Evolutionary conservation across 2,329 filamentous ascomycete species (phyloP).

Genomic region (Pseudomassariella vexata): DNA sequence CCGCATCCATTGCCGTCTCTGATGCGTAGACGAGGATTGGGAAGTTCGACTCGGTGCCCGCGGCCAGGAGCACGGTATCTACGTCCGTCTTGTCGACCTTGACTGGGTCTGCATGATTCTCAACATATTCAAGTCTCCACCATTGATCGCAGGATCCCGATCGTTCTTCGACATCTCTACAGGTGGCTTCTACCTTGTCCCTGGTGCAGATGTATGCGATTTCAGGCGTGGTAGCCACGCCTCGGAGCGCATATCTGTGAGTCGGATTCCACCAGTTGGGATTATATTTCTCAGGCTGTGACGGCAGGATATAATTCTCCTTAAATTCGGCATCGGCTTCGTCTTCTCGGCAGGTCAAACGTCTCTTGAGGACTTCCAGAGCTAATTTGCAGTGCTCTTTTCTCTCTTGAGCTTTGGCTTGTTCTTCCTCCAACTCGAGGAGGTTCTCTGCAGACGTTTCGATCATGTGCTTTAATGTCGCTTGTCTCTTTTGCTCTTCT

Average conservation of each 20-base stretch:
- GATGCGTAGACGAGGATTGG: constrained; percentile 49
- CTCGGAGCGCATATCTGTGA: constrained; percentile 43
- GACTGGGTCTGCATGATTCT: constrained; percentile 33
- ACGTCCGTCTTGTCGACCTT: constrained; percentile 44
- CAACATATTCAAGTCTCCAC: constrained; percentile 46
- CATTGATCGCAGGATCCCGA: constrained; percentile 39
- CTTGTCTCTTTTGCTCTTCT: constrained; percentile 22
- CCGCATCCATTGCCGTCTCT: constrained; percentile 36
- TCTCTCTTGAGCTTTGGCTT: constrained; percentile 30
- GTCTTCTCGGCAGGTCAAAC: constrained; percentile 23
- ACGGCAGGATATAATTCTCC: constrained; percentile 17
- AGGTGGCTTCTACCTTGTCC: constrained; percentile 30
- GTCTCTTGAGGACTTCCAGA: constrained; percentile 18
- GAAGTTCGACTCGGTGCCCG: constrained; percentile 41
- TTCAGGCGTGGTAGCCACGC: constrained; percentile 40
- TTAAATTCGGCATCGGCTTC: constrained; percentile 19
- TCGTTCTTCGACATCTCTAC: constrained; percentile 34
- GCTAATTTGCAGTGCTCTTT: constrained; percentile 11
- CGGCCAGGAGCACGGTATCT: constrained; percentile 37
- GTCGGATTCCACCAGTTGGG: constrained; percentile 32
- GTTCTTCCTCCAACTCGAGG: constrained; percentile 23
- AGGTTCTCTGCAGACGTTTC: constrained; percentile 25
- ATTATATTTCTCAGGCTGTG: constrained; percentile 15
- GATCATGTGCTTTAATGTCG: constrained; percentile 27
- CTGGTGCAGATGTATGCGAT: constrained; percentile 46